These are phyloP conservation scores for Pouteria glomerata DNA, from an alignment of 148 eudicot genomes.

Conservation along the genomic window DNA sequence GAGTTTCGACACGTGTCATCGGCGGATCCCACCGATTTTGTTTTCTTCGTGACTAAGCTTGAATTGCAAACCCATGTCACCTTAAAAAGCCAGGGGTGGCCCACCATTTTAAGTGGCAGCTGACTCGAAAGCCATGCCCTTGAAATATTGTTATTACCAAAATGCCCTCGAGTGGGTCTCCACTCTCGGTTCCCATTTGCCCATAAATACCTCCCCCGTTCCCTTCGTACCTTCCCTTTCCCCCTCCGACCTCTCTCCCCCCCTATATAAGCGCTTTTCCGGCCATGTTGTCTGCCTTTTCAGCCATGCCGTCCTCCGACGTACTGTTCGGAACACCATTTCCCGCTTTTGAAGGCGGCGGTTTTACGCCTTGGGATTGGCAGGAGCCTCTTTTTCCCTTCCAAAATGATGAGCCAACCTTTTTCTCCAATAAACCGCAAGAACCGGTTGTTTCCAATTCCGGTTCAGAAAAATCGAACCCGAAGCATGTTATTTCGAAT, in stretches of 20 bases:
- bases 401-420: constrained; percentile 3
- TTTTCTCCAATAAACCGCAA: not conserved
- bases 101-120: constrained; percentile 23
- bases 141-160: constrained; percentile 11
- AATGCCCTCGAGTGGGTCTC: constrained; percentile 29
- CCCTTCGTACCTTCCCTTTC: constrained; percentile 62
- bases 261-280: constrained; percentile 26
- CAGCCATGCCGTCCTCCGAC: constrained; percentile 22
- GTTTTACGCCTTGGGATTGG: constrained; percentile 39
- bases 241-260: constrained; percentile 37
- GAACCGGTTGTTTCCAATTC: constrained; percentile 14
- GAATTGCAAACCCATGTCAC: constrained; percentile 10
- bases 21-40: not conserved
- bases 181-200: constrained; percentile 4
- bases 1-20: constrained; percentile 9
- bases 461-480: constrained; percentile 18
- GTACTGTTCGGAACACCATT: constrained; percentile 21
- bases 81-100: constrained; percentile 6
- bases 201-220: constrained; percentile 42
- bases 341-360: constrained; percentile 21
- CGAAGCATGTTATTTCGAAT: not conserved
- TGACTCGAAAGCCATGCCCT: constrained; percentile 30
- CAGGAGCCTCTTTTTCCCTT: constrained; percentile 24
- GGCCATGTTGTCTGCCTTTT: constrained; percentile 47
- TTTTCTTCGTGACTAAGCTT: constrained; percentile 50